Evolutionary conservation across 495 filamentous ascomycete genomes (phyloP).

Genomic region (Penicillium cataractarum): DNA sequence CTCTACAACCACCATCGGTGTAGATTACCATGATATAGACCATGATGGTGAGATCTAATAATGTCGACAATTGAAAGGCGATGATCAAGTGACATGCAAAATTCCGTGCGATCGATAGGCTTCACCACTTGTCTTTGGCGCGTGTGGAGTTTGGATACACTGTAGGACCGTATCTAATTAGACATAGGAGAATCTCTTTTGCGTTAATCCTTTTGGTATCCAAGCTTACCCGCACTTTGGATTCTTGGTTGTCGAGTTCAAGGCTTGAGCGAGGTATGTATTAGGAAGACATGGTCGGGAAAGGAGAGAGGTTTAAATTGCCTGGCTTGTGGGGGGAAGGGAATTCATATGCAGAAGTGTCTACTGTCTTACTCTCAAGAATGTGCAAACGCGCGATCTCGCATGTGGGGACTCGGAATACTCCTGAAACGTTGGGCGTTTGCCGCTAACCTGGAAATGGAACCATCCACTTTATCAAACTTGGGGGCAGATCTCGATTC

Average conservation of each 20-base stretch:
- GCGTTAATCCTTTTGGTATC: background rate
- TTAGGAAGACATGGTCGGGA: background rate
- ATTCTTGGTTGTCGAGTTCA: background rate
- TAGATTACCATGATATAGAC: constrained; percentile 45
- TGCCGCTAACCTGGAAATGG: background rate
- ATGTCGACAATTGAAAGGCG: no score
- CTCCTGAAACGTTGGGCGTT: background rate
- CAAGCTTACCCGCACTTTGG: background rate
- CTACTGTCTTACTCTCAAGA: no score
- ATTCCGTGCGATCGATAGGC: background rate
- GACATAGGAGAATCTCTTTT: background rate
- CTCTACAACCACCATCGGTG: constrained; percentile 44
- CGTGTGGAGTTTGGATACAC: background rate
- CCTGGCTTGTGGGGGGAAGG: no score
- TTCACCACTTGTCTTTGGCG: background rate
- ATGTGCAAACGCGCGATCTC: background rate
- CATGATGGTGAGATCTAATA: constrained; percentile 23
- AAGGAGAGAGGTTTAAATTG: background rate
- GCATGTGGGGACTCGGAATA: background rate
- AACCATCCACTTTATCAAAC: no score
- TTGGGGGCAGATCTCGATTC: no score
- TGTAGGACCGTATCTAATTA: background rate
- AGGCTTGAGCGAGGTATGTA: background rate
- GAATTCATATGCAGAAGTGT: no score
- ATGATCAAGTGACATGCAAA: background rate